Evolutionary conservation across 441 rosid species (phyloP), one percentile per base, ranked within the genome.

Genomic region (Gossypium trilobum): DNA sequence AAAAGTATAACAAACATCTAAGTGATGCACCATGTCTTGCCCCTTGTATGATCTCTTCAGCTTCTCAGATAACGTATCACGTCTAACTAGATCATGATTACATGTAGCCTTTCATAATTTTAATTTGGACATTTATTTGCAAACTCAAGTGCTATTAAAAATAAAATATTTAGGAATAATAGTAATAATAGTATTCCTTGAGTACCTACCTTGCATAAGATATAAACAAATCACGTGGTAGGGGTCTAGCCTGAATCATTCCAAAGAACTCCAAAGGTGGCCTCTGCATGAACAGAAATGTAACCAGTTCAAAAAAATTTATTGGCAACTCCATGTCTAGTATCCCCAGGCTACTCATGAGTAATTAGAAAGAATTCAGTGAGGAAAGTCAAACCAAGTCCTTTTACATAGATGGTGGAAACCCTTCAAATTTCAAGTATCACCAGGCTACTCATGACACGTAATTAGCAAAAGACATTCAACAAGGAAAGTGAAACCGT

Each of bases 141-240:
- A 71, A 44, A n/a, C 17, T 39, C 55, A 42, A 23, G 42, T 44
- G 27, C 57, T 4, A 51, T 46, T 16, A 31, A 14, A 52, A 69
- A 62, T 10, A 14, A 11, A 39, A 39, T 7, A 61, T 11, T 66
- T 59, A 25, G 48, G 1, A 60, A 25, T 16, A 29, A 44, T 44
- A 68, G 25, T 51, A 27, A 68, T 14, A 67, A 23, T 16, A 68
- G n/a, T 29, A 52, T 11, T 48, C 27, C n/a, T 42, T 46, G 17
- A 42, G 13, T 50, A 71, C 80, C 19, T 79, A 92, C 99, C 97
- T 80, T 69, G 97, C 85, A 82, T 89, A 95, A 62, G 86, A 79
- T 73, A 80, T 82, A 80, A 95, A 95, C 73, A 95, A 78, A 85
- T 95, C 93, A 70, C 95, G 92, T 63, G 97, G 97, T 57, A 91